phyloP scores from a whole-genome alignment of 2,329 filamentous ascomycete genomes.

The Metarhizium robertsii region DNA sequence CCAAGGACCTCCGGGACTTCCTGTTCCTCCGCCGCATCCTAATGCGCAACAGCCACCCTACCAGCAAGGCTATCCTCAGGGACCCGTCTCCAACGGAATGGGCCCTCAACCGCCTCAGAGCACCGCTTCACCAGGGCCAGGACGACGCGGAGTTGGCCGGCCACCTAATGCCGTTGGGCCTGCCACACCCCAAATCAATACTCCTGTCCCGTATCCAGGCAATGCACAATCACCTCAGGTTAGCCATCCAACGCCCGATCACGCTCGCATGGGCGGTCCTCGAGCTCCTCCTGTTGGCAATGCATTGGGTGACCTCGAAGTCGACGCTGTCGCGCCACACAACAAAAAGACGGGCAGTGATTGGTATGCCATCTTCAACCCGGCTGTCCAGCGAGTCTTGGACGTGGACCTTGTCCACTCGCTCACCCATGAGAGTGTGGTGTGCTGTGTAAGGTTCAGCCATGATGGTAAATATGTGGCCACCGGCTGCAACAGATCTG shows the following conservation, averaged over 20 bases:
- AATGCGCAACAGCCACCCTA: conserved; percentile 62
- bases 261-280: conserved; percentile 42
- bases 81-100: conserved; percentile 58
- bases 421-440: conserved; percentile 86
- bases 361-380: conserved; percentile 98
- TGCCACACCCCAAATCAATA: conserved; percentile 86
- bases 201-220: conserved; percentile 76
- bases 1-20: conserved; percentile 63
- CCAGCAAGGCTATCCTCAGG: conserved; percentile 58
- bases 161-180: conserved; percentile 56
- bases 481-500: conserved; percentile 95
- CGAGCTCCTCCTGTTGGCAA: conserved; percentile 43
- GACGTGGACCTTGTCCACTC: conserved; percentile 94
- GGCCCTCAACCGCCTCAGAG: conserved; percentile 73
- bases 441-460: conserved; percentile 97
- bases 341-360: conserved; percentile 84
- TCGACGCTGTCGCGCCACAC: conserved; percentile 73
- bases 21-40: conserved; percentile 48
- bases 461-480: conserved; percentile 92
- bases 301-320: conserved; percentile 75
- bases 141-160: conserved; percentile 61
- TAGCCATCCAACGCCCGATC: conserved; percentile 72
- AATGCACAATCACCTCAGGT: conserved; percentile 78
- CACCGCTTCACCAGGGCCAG: conserved; percentile 78
- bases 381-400: conserved; percentile 74